These are phyloP conservation scores for Eutypa lata DNA, from an alignment of 2,329 filamentous ascomycete species.

Conservation along the genomic window DNA sequence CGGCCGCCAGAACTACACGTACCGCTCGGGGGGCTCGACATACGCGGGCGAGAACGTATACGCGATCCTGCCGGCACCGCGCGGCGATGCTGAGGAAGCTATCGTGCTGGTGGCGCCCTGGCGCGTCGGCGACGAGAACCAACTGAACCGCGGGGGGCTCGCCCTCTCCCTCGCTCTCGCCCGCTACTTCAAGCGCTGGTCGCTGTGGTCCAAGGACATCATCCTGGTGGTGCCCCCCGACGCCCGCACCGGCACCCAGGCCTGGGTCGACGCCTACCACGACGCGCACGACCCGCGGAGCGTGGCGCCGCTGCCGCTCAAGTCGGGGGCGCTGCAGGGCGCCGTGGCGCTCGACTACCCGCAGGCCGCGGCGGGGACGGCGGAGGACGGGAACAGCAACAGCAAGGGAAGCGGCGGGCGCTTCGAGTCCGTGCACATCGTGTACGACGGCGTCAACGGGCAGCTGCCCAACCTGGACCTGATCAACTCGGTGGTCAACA, in stretches of 20 bases:
- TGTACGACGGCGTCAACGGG: constrained; percentile 94
- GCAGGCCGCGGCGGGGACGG: no score
- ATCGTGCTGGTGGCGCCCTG: constrained; percentile 90
- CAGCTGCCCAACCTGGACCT: constrained; percentile 94
- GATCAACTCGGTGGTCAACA: constrained; percentile 87
- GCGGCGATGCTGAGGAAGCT: constrained; percentile 94
- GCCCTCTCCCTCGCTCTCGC: constrained; percentile 82
- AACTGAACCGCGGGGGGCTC: constrained; percentile 80
- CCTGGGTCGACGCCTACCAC: constrained; percentile 98
- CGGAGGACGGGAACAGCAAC: no score
- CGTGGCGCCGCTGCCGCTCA: constrained; percentile 77
- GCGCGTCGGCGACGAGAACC: constrained; percentile 67
- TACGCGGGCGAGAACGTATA: constrained; percentile 88
- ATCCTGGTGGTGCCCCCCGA: constrained; percentile 88
- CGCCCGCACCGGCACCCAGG: constrained; percentile 85
- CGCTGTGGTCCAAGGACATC: constrained; percentile 98
- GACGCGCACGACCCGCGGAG: constrained; percentile 72
- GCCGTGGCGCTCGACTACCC: constrained; percentile 93
- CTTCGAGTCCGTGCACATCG: constrained; percentile 84
- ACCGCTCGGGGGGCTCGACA: constrained; percentile 70
- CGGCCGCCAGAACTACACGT: constrained; percentile 83
- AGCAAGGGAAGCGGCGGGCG: constrained; percentile 56
- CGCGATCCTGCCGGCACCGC: constrained; percentile 85
- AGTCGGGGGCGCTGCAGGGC: constrained; percentile 89
- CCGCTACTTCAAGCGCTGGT: constrained; percentile 97